A percentile compares a stretch with the other conserved stretches of the same genome.
Conservation (phyloP, 2,329 filamentous ascomycete genomes). For the Penicillium crustosum region DNA sequence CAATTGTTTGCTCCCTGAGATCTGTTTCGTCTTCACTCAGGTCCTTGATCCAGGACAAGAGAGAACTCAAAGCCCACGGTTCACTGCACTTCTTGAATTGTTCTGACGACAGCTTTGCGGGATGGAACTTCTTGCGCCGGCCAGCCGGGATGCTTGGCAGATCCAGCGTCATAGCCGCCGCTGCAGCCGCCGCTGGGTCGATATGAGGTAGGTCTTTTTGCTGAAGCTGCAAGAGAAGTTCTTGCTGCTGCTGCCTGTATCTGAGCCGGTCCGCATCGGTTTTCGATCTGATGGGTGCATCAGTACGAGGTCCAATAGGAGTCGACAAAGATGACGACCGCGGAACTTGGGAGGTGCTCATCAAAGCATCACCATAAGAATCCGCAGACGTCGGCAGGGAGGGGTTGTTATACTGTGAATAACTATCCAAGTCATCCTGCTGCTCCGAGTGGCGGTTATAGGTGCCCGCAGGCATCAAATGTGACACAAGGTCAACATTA, state of each 20-base stretch:
- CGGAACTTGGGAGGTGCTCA: conserved; percentile 53
- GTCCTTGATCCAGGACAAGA: conserved; percentile 80
- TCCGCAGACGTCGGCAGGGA: conserved; percentile 49
- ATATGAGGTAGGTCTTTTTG: conserved; percentile 44
- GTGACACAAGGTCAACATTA: conserved; percentile 45
- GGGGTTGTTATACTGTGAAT: conserved; percentile 40
- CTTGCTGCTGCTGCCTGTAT: conserved; percentile 56
- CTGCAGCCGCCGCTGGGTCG: conserved; percentile 47
- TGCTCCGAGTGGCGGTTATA: conserved; percentile 54
- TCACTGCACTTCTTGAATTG: conserved; percentile 85
- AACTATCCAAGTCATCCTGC: conserved; percentile 40
- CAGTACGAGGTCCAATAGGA: conserved; percentile 73
- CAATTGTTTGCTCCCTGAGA: conserved; percentile 77
- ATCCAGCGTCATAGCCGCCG: conserved; percentile 65
- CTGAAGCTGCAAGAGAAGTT: conserved; percentile 54
- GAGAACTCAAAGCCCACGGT: conserved; percentile 89
- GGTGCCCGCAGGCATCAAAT: conserved; percentile 56
- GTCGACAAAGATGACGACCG: conserved; percentile 80
- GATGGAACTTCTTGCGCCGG: conserved; percentile 78
- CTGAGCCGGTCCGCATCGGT: conserved; percentile 77
- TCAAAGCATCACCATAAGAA: conserved; percentile 50
- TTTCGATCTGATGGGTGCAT: conserved; percentile 84
- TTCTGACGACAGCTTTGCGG: conserved; percentile 73
- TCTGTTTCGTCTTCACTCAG: conserved; percentile 91
- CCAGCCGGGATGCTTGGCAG: conserved; percentile 78